These are phyloP conservation scores for Leccinellum luteum DNA, from an alignment of 768 basidiomycete genomes.

Conservation along the genomic window DNA sequence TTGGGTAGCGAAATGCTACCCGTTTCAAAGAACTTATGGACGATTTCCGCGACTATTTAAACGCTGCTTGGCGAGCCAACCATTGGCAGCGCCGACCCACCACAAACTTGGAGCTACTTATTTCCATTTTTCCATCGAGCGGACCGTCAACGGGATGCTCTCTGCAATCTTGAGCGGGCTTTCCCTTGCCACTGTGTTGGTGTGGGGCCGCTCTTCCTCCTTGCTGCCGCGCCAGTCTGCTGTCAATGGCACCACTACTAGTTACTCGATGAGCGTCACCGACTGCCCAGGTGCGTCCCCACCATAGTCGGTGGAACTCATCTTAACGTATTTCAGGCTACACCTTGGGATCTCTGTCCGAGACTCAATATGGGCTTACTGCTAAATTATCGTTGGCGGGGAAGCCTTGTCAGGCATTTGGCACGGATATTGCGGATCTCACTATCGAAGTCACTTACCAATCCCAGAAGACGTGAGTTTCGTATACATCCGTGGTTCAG, in stretches of 20 bases:
- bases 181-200: slow-evolving; percentile 1
- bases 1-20: too few species aligned
- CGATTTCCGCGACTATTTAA: too few species aligned
- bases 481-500: neutral
- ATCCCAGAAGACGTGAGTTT: slow-evolving; percentile 44
- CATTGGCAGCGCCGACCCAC: too few species aligned
- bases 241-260: neutral
- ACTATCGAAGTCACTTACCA: slow-evolving; percentile 70
- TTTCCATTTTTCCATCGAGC: neutral
- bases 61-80: too few species aligned
- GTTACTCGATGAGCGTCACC: slow-evolving; percentile 30
- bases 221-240: slow-evolving; percentile 3
- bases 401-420: slow-evolving; percentile 61
- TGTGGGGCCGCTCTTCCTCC: slow-evolving; percentile 7
- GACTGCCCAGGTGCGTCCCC: slow-evolving; percentile 29
- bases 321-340: slow-evolving; percentile 44
- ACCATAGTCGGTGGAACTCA: neutral
- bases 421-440: slow-evolving; percentile 53
- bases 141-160: neutral
- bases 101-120: neutral
- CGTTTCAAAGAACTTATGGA: too few species aligned
- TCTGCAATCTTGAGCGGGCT: slow-evolving; percentile 7
- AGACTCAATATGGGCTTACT: slow-evolving; percentile 47
- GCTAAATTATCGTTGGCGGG: slow-evolving; percentile 57
- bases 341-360: slow-evolving; percentile 40